phyloP scores from a whole-genome alignment of 805 yeast genomes.

The Cyberlindnera maritima region DNA sequence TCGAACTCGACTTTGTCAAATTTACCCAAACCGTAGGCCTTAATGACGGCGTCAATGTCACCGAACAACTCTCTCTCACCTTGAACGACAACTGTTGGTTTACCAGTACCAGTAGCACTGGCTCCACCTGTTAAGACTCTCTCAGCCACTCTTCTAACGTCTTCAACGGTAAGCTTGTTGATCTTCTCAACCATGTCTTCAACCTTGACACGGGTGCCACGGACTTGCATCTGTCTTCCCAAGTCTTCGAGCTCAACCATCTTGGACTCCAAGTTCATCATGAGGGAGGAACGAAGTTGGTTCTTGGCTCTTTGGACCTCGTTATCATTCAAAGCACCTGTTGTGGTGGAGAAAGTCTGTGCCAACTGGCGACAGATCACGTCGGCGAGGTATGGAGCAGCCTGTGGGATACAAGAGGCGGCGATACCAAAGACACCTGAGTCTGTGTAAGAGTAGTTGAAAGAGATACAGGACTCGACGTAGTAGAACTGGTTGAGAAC shows the following conservation, averaged over 20 bases:
- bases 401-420: slow-evolving; percentile 79
- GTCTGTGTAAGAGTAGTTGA: slow-evolving; percentile 87
- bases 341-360: slow-evolving; percentile 46
- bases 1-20: slow-evolving; percentile 3
- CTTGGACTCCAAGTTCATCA: slow-evolving; percentile 92
- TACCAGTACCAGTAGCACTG: slow-evolving; percentile 47
- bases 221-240: slow-evolving; percentile 91
- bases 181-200: slow-evolving; percentile 80
- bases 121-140: slow-evolving; percentile 70
- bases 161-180: slow-evolving; percentile 61
- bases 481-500: slow-evolving; percentile 90
- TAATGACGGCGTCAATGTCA: slow-evolving; percentile 65
- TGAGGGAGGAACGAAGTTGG: slow-evolving; percentile 79
- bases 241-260: slow-evolving; percentile 93
- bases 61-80: slow-evolving; percentile 87
- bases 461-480: slow-evolving; percentile 83
- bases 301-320: slow-evolving; percentile 91
- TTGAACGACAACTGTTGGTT: slow-evolving; percentile 86
- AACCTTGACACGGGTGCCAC: slow-evolving; percentile 70
- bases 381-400: slow-evolving; percentile 81
- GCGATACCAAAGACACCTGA: slow-evolving; percentile 91
- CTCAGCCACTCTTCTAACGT: slow-evolving; percentile 71
- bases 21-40: slow-evolving; percentile 61
- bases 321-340: slow-evolving; percentile 58
- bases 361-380: slow-evolving; percentile 66